Percentiles rank a stretch among this genome's conserved stretches.
Evolutionary conservation across 2,329 filamentous ascomycete species (phyloP).

Genomic region (Paraphoma sp.): DNA sequence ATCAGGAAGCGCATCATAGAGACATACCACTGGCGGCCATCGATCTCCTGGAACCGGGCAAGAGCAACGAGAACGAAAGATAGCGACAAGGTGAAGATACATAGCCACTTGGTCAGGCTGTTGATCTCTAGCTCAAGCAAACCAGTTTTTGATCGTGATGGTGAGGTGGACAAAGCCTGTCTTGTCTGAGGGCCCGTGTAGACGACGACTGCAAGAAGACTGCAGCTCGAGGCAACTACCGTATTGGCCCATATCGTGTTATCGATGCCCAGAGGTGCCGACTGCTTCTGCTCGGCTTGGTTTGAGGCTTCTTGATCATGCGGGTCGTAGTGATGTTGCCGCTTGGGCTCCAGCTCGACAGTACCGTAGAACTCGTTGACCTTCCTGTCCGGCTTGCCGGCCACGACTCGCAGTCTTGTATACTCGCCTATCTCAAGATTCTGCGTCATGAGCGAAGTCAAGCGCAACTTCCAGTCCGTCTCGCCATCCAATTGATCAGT

Average conservation of each 20-base stretch:
- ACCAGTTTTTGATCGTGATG: slow-evolving; percentile 91
- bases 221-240: slow-evolving; percentile 90
- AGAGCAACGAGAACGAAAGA: slow-evolving; percentile 89
- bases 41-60: slow-evolving; percentile 75
- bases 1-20: slow-evolving; percentile 98
- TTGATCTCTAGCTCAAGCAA: slow-evolving; percentile 97
- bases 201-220: slow-evolving; percentile 85
- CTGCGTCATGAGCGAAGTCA: slow-evolving; percentile 87
- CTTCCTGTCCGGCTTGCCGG: slow-evolving; percentile 88
- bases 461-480: slow-evolving; percentile 95
- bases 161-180: slow-evolving; percentile 89
- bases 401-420: slow-evolving; percentile 70
- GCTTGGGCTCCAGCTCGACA: slow-evolving; percentile 71
- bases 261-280: slow-evolving; percentile 84
- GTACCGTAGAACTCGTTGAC: slow-evolving; percentile 97
- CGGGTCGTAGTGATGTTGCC: slow-evolving; percentile 57
- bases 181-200: slow-evolving; percentile 96
- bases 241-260: slow-evolving; percentile 99
- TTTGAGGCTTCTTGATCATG: slow-evolving; percentile 35
- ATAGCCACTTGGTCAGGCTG: slow-evolving; percentile 93
- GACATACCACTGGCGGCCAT: slow-evolving; percentile 83
- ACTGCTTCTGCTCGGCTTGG: slow-evolving; percentile 50
- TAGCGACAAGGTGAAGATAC: slow-evolving; percentile 82
- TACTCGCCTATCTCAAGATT: slow-evolving; percentile 76
- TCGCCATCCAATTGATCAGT: slow-evolving; percentile 98